These are phyloP conservation scores for Tolypocladium album DNA, from an alignment of 2,329 filamentous ascomycete species.

Conservation along the genomic window DNA sequence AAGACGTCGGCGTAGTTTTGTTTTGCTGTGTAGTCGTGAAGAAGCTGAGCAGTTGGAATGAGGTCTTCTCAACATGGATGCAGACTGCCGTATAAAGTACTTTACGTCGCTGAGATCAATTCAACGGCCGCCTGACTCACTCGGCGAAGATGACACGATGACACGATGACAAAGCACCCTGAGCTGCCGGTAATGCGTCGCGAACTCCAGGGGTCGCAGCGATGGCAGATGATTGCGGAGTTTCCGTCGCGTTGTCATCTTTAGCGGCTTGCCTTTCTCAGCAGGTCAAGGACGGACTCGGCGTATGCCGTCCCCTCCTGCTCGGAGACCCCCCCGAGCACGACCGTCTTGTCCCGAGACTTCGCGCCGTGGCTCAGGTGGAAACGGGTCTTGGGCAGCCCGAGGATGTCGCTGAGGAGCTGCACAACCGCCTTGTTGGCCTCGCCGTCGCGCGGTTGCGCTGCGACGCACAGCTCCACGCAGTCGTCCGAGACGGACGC, in stretches of 20 bases:
- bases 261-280: conserved; percentile 13
- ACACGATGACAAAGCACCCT: not conserved
- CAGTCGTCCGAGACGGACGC: conserved; percentile 40
- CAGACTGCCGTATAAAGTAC: not conserved
- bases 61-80: not conserved
- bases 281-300: conserved; percentile 13
- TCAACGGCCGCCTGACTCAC: not conserved
- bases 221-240: not conserved
- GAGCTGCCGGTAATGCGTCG: not conserved
- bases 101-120: not conserved
- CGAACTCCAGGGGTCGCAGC: not conserved
- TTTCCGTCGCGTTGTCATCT: not conserved
- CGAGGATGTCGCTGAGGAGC: conserved; percentile 49
- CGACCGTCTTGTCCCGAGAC: conserved; percentile 52
- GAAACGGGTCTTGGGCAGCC: conserved; percentile 52
- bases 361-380: conserved; percentile 52
- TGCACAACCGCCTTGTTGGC: conserved; percentile 57
- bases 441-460: conserved; percentile 54
- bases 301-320: conserved; percentile 17
- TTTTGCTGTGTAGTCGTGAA: not conserved
- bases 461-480: conserved; percentile 56
- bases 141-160: conserved; percentile 1
- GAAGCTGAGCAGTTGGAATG: not conserved
- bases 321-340: conserved; percentile 23
- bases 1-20: not conserved